Percentiles rank a stretch among this genome's conserved stretches.
These are phyloP conservation scores for Trichosanthes cucumerina DNA, from an alignment of 306 rosid genomes.

Conservation along the genomic window DNA sequence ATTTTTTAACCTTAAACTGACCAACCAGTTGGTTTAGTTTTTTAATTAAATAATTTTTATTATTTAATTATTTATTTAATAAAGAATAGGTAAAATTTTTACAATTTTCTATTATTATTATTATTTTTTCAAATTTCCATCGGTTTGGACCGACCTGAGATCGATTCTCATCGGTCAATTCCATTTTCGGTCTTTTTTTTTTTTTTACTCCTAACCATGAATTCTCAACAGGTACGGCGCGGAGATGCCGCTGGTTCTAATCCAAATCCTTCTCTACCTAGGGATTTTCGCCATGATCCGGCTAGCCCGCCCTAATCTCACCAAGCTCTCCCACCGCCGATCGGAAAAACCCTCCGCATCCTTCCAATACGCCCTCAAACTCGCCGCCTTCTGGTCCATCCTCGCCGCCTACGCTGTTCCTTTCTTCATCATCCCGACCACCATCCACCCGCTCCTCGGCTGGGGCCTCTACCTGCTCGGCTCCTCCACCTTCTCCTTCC, in stretches of 20 bases:
- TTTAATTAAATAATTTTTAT: too few species aligned
- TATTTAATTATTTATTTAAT: too few species aligned
- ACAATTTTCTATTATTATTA: too few species aligned
- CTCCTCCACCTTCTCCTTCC: slow-evolving; percentile 41
- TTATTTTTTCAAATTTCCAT: too few species aligned
- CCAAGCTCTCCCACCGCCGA: slow-evolving; percentile 63
- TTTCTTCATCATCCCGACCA: slow-evolving; percentile 57
- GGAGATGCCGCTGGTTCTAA: slow-evolving; percentile 47
- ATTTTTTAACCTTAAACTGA: too few species aligned
- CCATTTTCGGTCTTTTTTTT: too few species aligned
- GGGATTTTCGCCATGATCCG: slow-evolving; percentile 60
- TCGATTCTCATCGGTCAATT: too few species aligned
- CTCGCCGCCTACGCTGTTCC: slow-evolving; percentile 61
- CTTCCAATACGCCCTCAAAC: slow-evolving; percentile 42
- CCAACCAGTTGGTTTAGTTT: too few species aligned
- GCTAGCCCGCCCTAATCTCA: slow-evolving; percentile 55
- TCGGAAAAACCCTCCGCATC: slow-evolving; percentile 40
- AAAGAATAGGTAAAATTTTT: too few species aligned
- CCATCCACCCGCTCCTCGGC: slow-evolving; percentile 72
- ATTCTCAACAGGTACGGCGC: slow-evolving; percentile 42
- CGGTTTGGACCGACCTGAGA: too few species aligned
- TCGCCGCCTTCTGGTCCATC: slow-evolving; percentile 52
- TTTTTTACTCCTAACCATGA: neutral
- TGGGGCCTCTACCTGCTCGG: slow-evolving; percentile 71
- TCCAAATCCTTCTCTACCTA: slow-evolving; percentile 41